Percentiles rank a stretch among this genome's conserved stretches.
phyloP scores from a whole-genome alignment of 2,329 filamentous ascomycete species.

The Trichoderma gracile region DNA sequence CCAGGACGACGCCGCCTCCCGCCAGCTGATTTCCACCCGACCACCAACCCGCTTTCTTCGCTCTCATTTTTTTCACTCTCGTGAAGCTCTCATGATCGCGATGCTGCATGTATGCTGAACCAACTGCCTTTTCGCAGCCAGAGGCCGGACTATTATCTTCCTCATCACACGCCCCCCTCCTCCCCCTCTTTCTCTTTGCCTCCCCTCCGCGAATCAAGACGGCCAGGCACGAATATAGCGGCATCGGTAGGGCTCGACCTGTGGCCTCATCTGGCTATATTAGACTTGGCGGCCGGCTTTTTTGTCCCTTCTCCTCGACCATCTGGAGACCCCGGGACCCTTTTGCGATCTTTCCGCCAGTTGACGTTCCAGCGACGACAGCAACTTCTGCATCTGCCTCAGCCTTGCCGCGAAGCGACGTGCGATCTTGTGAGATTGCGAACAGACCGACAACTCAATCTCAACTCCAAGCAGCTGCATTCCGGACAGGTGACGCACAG shows the following conservation, averaged over 20 bases:
- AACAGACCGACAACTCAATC: neutral
- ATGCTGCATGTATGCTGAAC: constrained; percentile 17
- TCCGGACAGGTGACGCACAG: neutral
- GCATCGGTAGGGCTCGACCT: neutral
- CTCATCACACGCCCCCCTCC: constrained; percentile 5
- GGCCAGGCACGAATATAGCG: neutral
- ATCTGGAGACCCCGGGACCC: constrained; percentile 32
- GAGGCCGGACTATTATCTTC: neutral
- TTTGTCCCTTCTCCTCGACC: constrained; percentile 14
- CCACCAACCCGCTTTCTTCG: constrained; percentile 4
- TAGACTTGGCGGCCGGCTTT: constrained; percentile 17
- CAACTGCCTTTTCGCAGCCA: constrained; percentile 14
- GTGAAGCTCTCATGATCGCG: constrained; percentile 6
- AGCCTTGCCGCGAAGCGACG: neutral
- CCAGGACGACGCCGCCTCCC: neutral
- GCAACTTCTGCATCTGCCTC: neutral
- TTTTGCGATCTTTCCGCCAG: constrained; percentile 32
- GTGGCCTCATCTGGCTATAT: constrained; percentile 14
- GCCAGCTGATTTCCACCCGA: constrained; percentile 3
- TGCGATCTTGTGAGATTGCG: neutral
- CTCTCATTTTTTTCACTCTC: neutral
- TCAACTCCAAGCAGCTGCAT: neutral
- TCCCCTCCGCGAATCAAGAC: neutral
- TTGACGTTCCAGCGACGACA: neutral
- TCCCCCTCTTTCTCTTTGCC: neutral